Evolutionary conservation across 2,329 filamentous ascomycete species (phyloP).

Genomic region (Colletotrichum cereale): DNA sequence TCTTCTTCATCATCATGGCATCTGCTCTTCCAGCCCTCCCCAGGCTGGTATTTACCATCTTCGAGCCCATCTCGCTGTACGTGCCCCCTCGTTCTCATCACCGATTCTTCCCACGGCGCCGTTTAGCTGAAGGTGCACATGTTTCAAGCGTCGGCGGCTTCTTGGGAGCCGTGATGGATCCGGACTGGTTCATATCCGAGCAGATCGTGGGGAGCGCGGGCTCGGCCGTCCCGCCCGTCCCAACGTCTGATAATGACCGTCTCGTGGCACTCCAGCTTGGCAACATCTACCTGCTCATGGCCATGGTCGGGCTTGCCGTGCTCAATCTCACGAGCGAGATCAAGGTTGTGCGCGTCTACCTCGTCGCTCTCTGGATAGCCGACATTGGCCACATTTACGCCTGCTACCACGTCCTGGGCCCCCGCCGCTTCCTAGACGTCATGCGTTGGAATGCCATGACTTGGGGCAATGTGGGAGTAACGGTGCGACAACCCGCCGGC

Average conservation of each 20-base stretch:
- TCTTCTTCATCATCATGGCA: constrained; percentile 59
- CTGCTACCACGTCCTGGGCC: constrained; percentile 67
- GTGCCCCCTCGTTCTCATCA: constrained; percentile 43
- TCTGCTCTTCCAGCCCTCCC: constrained; percentile 74
- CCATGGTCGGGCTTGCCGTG: constrained; percentile 73
- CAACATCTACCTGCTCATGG: constrained; percentile 76
- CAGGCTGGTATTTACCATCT: constrained; percentile 73
- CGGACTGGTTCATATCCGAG: constrained; percentile 73
- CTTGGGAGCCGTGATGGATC: constrained; percentile 65
- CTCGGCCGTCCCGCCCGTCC: constrained; percentile 43
- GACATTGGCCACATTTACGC: constrained; percentile 78
- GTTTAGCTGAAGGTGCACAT: constrained; percentile 30
- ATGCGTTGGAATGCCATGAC: constrained; percentile 75
- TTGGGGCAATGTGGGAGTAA: constrained; percentile 80
- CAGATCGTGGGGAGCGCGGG: constrained; percentile 62
- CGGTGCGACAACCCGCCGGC: constrained; percentile 57
- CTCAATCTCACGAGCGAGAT: constrained; percentile 74
- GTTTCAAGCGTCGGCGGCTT: constrained; percentile 68
- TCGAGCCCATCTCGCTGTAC: constrained; percentile 78
- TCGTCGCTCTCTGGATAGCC: constrained; percentile 73
- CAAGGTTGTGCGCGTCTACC: constrained; percentile 75
- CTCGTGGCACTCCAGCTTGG: constrained; percentile 76
- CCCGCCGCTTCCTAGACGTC: constrained; percentile 64
- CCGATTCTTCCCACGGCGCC: not conserved
- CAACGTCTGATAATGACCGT: constrained; percentile 59